Conservation (phyloP, 2,329 filamentous ascomycete genomes). For the Pseudogymnoascus sp. region DNA sequence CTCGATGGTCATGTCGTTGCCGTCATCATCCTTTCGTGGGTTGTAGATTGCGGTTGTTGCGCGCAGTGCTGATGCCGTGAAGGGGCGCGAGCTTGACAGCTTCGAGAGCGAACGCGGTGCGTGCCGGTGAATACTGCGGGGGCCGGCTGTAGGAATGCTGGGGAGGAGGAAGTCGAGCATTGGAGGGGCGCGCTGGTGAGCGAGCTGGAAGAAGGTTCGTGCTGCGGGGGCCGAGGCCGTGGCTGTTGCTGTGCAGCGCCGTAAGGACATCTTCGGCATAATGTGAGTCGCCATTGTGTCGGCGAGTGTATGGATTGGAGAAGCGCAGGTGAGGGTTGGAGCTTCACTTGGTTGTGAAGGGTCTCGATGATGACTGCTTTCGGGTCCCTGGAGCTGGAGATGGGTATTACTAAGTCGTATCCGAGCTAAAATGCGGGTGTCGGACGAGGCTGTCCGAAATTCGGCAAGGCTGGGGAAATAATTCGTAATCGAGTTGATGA, state of each 20-base stretch:
- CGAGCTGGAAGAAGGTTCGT: slow-evolving; percentile 23
- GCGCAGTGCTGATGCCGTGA: slow-evolving; percentile 17
- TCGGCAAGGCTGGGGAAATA: neutral
- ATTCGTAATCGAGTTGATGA: neutral
- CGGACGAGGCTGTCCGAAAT: neutral
- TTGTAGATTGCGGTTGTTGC: slow-evolving; percentile 52
- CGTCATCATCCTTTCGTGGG: slow-evolving; percentile 71
- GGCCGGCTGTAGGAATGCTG: slow-evolving; percentile 1
- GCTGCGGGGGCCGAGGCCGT: slow-evolving; percentile 16
- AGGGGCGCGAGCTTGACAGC: slow-evolving; percentile 14
- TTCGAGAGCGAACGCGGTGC: neutral
- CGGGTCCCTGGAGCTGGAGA: neutral
- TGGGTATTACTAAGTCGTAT: slow-evolving; percentile 10
- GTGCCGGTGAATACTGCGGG: neutral
- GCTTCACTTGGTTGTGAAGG: neutral
- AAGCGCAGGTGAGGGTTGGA: neutral
- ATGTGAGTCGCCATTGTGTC: slow-evolving; percentile 21
- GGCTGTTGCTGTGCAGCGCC: slow-evolving; percentile 13
- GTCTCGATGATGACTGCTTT: slow-evolving; percentile 1
- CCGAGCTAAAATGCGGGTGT: slow-evolving; percentile 1
- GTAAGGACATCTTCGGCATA: slow-evolving; percentile 19
- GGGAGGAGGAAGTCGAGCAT: slow-evolving; percentile 26
- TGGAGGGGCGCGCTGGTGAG: slow-evolving; percentile 19
- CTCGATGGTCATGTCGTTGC: slow-evolving; percentile 72
- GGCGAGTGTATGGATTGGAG: neutral